A percentile compares a stretch with the other conserved stretches of the same genome.
These are phyloP conservation scores for Arthrobotrys pseudoclavata DNA, from an alignment of 2,329 filamentous ascomycete species.

Conservation along the genomic window DNA sequence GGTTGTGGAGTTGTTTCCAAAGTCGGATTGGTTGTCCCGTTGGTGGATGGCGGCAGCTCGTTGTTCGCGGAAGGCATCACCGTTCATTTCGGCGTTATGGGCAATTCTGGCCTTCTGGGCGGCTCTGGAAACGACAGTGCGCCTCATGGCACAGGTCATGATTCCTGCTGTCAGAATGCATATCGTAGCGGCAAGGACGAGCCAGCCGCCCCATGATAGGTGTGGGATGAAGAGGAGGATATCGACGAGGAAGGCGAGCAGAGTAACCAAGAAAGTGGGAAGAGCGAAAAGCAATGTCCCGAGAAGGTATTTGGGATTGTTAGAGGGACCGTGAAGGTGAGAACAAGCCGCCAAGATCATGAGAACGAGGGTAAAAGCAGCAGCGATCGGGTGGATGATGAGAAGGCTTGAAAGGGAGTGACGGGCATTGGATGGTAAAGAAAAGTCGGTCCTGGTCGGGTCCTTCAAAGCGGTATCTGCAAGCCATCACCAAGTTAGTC, in stretches of 20 bases:
- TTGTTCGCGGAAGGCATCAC: conserved; percentile 71
- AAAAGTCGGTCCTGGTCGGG: conserved; percentile 70
- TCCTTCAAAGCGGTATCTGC: conserved; percentile 64
- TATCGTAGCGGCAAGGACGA: conserved; percentile 89
- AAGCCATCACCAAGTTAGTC: no score
- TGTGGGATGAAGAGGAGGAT: conserved; percentile 95
- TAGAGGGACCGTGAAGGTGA: conserved; percentile 87
- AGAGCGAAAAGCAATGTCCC: conserved; percentile 87
- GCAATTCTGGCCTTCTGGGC: conserved; percentile 91
- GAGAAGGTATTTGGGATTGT: conserved; percentile 90
- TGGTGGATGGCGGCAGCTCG: conserved; percentile 42
- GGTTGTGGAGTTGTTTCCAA: conserved; percentile 26
- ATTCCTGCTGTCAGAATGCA: conserved; percentile 84
- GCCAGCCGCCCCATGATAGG: conserved; percentile 91
- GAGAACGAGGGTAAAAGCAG: conserved; percentile 86
- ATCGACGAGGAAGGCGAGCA: conserved; percentile 92
- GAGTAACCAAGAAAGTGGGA: conserved; percentile 83
- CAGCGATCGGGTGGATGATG: conserved; percentile 91
- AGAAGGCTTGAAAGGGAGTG: conserved; percentile 86
- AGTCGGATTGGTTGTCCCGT: conserved; percentile 16
- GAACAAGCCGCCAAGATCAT: conserved; percentile 82
- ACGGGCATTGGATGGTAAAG: conserved; percentile 75
- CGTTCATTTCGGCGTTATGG: conserved; percentile 97
- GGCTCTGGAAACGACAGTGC: conserved; percentile 90
- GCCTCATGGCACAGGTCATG: conserved; percentile 93